A percentile compares a stretch with the other conserved stretches of the same genome.
Conservation (phyloP, 2,329 filamentous ascomycete species). For the Talaromyces sp. region DNA sequence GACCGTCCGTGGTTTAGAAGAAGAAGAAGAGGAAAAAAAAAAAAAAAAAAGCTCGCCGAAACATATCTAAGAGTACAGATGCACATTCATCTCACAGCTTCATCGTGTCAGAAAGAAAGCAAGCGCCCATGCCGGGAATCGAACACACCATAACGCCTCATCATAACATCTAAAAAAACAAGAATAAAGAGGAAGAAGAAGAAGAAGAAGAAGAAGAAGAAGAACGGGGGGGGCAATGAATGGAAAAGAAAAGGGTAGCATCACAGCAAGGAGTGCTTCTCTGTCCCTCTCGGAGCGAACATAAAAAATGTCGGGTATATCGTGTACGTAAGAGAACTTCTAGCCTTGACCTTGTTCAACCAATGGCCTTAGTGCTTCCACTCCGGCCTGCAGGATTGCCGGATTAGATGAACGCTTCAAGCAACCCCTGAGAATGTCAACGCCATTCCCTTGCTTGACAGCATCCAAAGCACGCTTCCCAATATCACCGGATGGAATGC, state of each 20-base stretch:
- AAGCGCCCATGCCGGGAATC: not conserved
- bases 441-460: slow-evolving; percentile 59
- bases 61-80: slow-evolving; percentile 14
- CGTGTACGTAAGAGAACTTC: not conserved
- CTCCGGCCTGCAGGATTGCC: slow-evolving; percentile 66
- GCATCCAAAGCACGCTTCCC: slow-evolving; percentile 59
- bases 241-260: slow-evolving; percentile 1
- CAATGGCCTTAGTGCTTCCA: slow-evolving; percentile 68
- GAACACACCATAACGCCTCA: slow-evolving; percentile 7
- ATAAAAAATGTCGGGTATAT: not conserved
- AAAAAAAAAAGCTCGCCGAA: slow-evolving; percentile 4
- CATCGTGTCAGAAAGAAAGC: slow-evolving; percentile 9
- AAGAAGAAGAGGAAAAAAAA: no score
- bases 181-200: not conserved
- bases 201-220: not conserved
- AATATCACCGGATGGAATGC: slow-evolving; percentile 58
- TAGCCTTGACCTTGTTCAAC: slow-evolving; percentile 39
- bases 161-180: slow-evolving; percentile 11
- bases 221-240: no score
- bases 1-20: not conserved
- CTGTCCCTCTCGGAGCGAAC: not conserved
- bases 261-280: not conserved
- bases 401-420: slow-evolving; percentile 65
- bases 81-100: slow-evolving; percentile 4
- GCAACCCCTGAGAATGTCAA: slow-evolving; percentile 65